Percentiles rank a stretch among this genome's conserved stretches.
These are phyloP conservation scores for Rosellinia necatrix DNA, from an alignment of 2,329 filamentous ascomycete genomes.

Conservation along the genomic window DNA sequence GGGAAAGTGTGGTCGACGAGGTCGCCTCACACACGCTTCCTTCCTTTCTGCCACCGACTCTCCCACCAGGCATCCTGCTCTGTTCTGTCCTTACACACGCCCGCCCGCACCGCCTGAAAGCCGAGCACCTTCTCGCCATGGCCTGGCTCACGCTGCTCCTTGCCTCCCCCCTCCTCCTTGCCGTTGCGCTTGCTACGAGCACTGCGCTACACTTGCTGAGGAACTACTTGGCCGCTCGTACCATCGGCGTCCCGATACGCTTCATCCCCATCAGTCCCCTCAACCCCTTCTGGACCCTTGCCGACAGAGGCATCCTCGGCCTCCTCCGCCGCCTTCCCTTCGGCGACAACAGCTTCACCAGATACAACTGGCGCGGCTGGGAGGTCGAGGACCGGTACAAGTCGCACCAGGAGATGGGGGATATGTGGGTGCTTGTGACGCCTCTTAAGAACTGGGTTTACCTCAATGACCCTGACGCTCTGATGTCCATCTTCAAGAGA, in stretches of 20 bases:
- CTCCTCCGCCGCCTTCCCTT: conserved; percentile 33
- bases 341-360: conserved; percentile 35
- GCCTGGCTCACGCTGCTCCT: background rate
- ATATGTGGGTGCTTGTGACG: conserved; percentile 28
- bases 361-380: conserved; percentile 34
- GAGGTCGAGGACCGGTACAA: conserved; percentile 28
- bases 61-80: too few relatives aligned
- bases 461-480: conserved; percentile 22
- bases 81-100: too few relatives aligned
- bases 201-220: background rate
- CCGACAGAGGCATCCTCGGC: conserved; percentile 33
- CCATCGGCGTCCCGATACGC: conserved; percentile 39
- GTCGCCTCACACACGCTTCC: too few relatives aligned
- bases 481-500: conserved; percentile 23
- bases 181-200: too few relatives aligned
- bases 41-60: too few relatives aligned
- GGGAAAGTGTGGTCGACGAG: too few relatives aligned
- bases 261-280: conserved; percentile 40
- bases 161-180: background rate
- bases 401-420: conserved; percentile 32
- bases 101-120: too few relatives aligned
- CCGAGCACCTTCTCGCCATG: background rate
- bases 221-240: conserved; percentile 29
- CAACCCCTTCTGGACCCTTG: conserved; percentile 41
- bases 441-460: conserved; percentile 29